Evolutionary conservation across 192 early-diverging fungal genomes (phyloP), one percentile per base, ranked within the genome.

Genomic region (Chytriomyces sp.): DNA sequence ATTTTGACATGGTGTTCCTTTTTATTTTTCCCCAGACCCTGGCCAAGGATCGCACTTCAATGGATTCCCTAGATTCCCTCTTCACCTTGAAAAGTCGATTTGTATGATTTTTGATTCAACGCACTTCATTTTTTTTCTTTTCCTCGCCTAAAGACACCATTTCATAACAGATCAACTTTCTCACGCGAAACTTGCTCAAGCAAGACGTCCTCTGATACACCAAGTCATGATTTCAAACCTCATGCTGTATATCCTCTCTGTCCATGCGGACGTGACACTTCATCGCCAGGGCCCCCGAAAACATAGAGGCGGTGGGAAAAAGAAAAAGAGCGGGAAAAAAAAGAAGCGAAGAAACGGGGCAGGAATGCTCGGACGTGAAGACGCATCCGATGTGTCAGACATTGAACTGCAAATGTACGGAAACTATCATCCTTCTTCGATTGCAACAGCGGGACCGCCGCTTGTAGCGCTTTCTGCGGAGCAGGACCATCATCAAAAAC

Each of bases 181-280:
- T 9, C 86, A 88, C 74, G 79, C 77, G 69, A 88, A 88, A 68
- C 77, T 88, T 8, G 82, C 86, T 7, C 78, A 86, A 68, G 69
- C 67, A 43, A 64, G 82, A 3, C 78, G 84, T 7, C 79, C 86
- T 3, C 78, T 88, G 59, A 13, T 60, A n/a, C 77, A 88, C 26
- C 86, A 88, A 72, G 86, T 88, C 18, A 66, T 83, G 72, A 82
- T 88, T 10, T 73, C 75, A 23, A 88, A 88, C 75, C 72, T 86
- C 45, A 88, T 88, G 86, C 76, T 85, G 65, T 88, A 86, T 74
- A 88, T 88, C 45, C 75, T 88, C 11, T 72, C 74, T 13, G 86
- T 88, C 6, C 86, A 88, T 72, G 82, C 84, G 23, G 84, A 84
- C 67, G 84, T 88, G 45, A 88, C 86, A 45, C 26, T 88, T 44